A percentile compares a stretch with the other conserved stretches of the same genome.
These are phyloP conservation scores for Dinochytrium kinnereticum DNA, from an alignment of 371 early-diverging fungal genomes.

Conservation along the genomic window DNA sequence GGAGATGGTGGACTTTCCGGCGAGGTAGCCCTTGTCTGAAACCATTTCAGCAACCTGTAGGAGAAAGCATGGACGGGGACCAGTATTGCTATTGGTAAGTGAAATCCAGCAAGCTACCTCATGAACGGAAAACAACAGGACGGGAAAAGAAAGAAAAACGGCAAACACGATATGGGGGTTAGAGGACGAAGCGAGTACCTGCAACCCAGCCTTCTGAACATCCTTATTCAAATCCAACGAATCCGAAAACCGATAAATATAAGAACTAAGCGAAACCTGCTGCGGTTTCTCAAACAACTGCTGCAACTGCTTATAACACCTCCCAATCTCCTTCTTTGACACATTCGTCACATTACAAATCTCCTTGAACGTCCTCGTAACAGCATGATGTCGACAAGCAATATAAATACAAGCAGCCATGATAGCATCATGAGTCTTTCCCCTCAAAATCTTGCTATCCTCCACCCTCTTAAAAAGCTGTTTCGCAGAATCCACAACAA, in stretches of 20 bases:
- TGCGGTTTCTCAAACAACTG: slow-evolving; percentile 65
- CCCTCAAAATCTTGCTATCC: slow-evolving; percentile 86
- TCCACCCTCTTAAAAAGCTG: slow-evolving; percentile 85
- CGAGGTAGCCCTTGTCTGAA: slow-evolving; percentile 78
- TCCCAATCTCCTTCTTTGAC: slow-evolving; percentile 88
- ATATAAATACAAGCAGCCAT: slow-evolving; percentile 83
- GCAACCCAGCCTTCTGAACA: slow-evolving; percentile 69
- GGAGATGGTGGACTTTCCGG: slow-evolving; percentile 90
- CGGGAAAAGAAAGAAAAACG: neutral
- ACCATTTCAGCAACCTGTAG: slow-evolving; percentile 74
- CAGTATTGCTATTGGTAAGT: no score
- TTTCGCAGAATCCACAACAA: slow-evolving; percentile 93
- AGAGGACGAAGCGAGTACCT: no score
- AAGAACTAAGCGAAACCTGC: slow-evolving; percentile 75
- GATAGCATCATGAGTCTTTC: slow-evolving; percentile 90
- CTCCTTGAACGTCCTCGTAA: slow-evolving; percentile 97
- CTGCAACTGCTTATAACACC: slow-evolving; percentile 82
- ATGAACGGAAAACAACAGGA: slow-evolving; percentile 22
- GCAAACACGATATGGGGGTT: no score
- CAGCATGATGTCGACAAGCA: slow-evolving; percentile 93
- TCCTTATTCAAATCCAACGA: slow-evolving; percentile 75
- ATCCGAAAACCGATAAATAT: slow-evolving; percentile 89
- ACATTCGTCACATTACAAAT: slow-evolving; percentile 94
- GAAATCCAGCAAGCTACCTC: no score
- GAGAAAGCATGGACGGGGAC: slow-evolving; percentile 28